Evolutionary conservation across 768 basidiomycete species (phyloP).

Genomic region (Panus rudis): DNA sequence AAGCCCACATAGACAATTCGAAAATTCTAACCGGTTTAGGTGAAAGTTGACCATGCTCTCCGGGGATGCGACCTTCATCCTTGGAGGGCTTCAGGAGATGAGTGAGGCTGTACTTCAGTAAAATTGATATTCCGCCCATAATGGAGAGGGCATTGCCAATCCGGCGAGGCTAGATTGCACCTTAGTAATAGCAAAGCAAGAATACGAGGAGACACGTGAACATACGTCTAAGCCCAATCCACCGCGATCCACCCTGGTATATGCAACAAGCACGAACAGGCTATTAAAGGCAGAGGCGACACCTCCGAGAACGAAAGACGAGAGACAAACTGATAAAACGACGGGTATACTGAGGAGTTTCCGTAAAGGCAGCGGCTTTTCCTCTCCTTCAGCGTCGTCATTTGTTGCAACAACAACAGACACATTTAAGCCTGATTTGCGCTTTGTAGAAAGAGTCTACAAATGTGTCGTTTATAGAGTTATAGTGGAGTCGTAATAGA

Average conservation of each 20-base stretch:
- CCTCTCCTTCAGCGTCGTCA: background rate
- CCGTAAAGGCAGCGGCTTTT: background rate
- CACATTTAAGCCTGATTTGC: background rate
- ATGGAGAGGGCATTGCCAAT: slow-evolving; percentile 54
- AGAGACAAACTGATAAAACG: slow-evolving; percentile 44
- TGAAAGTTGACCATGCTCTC: no score
- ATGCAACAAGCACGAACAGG: slow-evolving; percentile 63
- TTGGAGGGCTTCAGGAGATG: slow-evolving; percentile 43
- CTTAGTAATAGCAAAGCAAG: background rate
- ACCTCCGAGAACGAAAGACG: slow-evolving; percentile 47
- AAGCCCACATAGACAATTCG: slow-evolving; percentile 43
- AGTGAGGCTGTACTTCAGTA: slow-evolving; percentile 49
- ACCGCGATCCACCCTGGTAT: slow-evolving; percentile 49
- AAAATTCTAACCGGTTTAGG: slow-evolving; percentile 44
- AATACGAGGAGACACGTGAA: slow-evolving; percentile 1
- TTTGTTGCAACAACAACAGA: background rate
- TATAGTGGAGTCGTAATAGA: background rate
- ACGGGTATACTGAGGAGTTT: slow-evolving; percentile 41
- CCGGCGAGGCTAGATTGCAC: slow-evolving; percentile 36
- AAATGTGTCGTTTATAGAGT: background rate
- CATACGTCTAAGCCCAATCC: slow-evolving; percentile 57
- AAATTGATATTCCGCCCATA: slow-evolving; percentile 43
- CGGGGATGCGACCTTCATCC: slow-evolving; percentile 3
- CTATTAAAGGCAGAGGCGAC: slow-evolving; percentile 51
- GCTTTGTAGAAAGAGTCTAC: slow-evolving; percentile 18